These are phyloP conservation scores for Amaranthus hypochondriacus DNA, from an alignment of 148 eudicot species.

Conservation along the genomic window DNA sequence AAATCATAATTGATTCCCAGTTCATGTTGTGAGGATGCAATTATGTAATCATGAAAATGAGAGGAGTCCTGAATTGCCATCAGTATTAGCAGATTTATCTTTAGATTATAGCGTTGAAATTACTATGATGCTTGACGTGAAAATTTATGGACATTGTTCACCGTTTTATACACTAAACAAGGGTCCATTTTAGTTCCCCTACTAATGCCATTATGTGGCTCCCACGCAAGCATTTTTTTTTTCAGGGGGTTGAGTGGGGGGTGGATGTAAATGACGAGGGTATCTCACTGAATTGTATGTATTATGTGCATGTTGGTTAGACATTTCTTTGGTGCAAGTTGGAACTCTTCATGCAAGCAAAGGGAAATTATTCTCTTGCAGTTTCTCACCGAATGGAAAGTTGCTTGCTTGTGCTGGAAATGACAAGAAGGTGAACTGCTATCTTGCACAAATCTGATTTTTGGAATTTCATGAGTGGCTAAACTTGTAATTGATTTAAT, in stretches of 20 bases:
- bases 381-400: constrained; percentile 45
- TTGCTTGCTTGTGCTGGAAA: constrained; percentile 52
- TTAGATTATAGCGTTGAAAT: neutral
- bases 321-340: constrained; percentile 17
- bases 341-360: constrained; percentile 26
- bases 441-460: neutral
- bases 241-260: no score
- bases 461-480: neutral
- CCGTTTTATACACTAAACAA: no score
- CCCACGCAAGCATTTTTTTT: no score
- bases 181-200: no score
- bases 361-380: constrained; percentile 40
- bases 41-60: neutral
- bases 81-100: neutral
- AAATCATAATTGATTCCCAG: neutral
- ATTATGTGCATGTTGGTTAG: constrained; percentile 10
- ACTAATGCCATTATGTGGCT: no score
- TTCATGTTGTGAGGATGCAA: no score
- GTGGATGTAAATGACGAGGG: neutral
- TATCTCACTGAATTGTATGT: neutral
- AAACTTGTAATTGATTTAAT: neutral
- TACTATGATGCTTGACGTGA: neutral
- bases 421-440: constrained; percentile 40
- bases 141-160: neutral
- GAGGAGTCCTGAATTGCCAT: neutral